Percentiles rank a stretch among this genome's conserved stretches.
These are phyloP conservation scores for Cladosporium sp. DNA, from an alignment of 2,329 filamentous ascomycete species.

Conservation along the genomic window DNA sequence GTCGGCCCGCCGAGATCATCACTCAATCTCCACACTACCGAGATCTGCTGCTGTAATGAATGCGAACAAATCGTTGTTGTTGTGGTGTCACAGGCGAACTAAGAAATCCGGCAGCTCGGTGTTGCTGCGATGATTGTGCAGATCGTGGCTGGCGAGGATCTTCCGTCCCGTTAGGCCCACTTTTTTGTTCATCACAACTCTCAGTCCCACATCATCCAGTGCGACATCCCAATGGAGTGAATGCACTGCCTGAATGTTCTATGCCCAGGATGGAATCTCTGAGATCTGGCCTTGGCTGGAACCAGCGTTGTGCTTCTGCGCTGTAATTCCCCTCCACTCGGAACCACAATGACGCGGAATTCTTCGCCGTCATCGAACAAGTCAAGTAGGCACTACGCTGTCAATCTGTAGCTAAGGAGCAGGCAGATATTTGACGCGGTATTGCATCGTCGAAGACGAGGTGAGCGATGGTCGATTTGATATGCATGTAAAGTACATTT, in stretches of 20 bases:
- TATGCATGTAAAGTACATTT: background rate
- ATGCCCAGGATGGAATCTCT: background rate
- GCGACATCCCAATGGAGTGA: background rate
- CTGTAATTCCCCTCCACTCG: background rate
- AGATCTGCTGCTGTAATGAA: background rate
- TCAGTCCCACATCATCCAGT: background rate
- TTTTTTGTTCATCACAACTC: background rate
- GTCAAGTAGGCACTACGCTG: background rate
- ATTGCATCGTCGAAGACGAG: background rate
- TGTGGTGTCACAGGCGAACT: background rate
- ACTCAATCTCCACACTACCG: background rate
- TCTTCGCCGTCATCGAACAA: background rate
- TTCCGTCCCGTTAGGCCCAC: background rate
- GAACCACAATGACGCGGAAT: background rate
- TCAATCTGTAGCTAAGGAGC: background rate
- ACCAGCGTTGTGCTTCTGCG: background rate
- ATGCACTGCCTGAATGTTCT: background rate
- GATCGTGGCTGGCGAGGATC: background rate
- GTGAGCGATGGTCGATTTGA: background rate
- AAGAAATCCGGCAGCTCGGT: background rate
- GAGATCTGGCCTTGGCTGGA: background rate
- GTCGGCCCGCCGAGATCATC: background rate
- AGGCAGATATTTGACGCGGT: background rate
- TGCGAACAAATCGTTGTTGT: background rate
- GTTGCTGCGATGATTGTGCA: background rate